Evolutionary conservation across 345 rosid genomes (phyloP).

Genomic region (Leavenworthia alabamica): DNA sequence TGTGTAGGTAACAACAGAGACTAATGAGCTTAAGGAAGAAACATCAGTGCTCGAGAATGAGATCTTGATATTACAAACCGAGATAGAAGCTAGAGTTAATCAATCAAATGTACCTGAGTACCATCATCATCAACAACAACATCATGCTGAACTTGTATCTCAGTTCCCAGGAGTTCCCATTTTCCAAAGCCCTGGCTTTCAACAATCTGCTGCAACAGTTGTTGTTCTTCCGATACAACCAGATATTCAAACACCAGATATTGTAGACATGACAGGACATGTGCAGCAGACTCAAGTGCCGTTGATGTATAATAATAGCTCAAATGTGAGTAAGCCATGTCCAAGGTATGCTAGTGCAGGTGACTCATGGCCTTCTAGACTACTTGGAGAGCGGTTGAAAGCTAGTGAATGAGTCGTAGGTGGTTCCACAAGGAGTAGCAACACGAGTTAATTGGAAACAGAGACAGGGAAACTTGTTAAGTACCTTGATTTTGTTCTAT

Average conservation of each 20-base stretch:
- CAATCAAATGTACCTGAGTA: conserved; percentile 41
- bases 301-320: conserved; percentile 18
- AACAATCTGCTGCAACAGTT: conserved; percentile 44
- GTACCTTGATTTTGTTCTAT: neutral
- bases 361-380: conserved; percentile 81
- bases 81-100: conserved; percentile 41
- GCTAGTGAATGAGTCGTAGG: conserved; percentile 24
- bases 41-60: conserved; percentile 56
- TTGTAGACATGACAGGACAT: conserved; percentile 16
- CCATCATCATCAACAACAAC: conserved; percentile 32
- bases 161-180: conserved; percentile 29
- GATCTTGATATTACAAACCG: conserved; percentile 46
- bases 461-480: neutral
- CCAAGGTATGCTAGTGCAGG: conserved; percentile 68
- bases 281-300: conserved; percentile 17
- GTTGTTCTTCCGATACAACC: conserved; percentile 60
- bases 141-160: conserved; percentile 26
- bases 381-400: conserved; percentile 43
- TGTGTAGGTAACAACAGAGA: conserved; percentile 65
- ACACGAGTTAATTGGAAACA: conserved; percentile 11
- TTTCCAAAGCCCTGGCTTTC: conserved; percentile 18
- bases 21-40: conserved; percentile 78
- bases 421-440: neutral
- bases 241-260: conserved; percentile 36
- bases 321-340: conserved; percentile 72